These are phyloP conservation scores for Magnusiomyces suaveolens DNA, from an alignment of 1,139 yeast species.

Conservation along the genomic window DNA sequence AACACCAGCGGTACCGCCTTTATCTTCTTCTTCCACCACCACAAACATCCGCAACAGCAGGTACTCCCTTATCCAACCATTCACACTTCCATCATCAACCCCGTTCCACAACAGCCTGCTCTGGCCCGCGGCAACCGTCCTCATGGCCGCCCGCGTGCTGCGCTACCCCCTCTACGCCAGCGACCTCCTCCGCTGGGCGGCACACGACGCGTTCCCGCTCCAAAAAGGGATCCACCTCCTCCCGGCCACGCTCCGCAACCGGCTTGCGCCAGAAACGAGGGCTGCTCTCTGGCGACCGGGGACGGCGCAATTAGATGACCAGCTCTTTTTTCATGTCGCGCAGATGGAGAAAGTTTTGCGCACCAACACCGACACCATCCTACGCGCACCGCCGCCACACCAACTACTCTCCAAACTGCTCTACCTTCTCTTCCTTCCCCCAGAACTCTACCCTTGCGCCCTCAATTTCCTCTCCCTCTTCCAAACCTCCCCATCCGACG, in stretches of 20 bases:
- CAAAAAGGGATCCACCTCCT: constrained; percentile 19
- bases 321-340: constrained; percentile 12
- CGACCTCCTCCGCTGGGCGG: constrained; percentile 29
- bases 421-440: constrained; percentile 30
- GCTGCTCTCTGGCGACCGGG: constrained; percentile 15
- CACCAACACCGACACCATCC: constrained; percentile 12
- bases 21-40: neutral
- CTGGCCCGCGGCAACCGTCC: constrained; percentile 6
- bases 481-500: neutral
- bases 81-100: neutral
- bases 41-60: neutral
- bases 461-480: constrained; percentile 10
- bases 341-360: constrained; percentile 14
- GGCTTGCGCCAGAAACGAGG: constrained; percentile 13
- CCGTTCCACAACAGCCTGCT: neutral
- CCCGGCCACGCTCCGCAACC: constrained; percentile 17
- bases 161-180: constrained; percentile 25
- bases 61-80: neutral
- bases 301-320: constrained; percentile 16
- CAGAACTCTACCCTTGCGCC: constrained; percentile 27
- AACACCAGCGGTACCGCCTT: too few species aligned
- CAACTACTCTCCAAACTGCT: constrained; percentile 26
- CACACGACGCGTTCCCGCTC: constrained; percentile 25
- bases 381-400: constrained; percentile 21
- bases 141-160: constrained; percentile 18